A percentile compares a stretch with the other conserved stretches of the same genome.
These are phyloP conservation scores for Entomortierella beljakovae DNA, from an alignment of 192 early-diverging fungal species.

Conservation along the genomic window DNA sequence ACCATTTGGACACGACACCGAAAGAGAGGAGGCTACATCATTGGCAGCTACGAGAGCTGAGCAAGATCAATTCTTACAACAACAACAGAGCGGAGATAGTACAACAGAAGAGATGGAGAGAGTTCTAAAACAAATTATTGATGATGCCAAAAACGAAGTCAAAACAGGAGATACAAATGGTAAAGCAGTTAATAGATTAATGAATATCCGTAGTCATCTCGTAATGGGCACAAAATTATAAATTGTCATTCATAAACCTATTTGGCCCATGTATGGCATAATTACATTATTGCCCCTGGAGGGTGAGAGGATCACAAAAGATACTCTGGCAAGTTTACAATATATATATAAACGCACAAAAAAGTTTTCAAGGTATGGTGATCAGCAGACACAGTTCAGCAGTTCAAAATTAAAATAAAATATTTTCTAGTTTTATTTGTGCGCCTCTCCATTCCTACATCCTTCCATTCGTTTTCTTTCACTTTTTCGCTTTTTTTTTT, in stretches of 20 bases:
- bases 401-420: background rate
- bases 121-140: constrained; percentile 38
- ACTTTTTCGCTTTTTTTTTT: background rate
- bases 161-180: constrained; percentile 39
- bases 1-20: constrained; percentile 25
- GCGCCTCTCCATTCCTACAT: background rate
- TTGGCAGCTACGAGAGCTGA: constrained; percentile 24
- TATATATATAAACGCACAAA: too few species aligned
- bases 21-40: constrained; percentile 20
- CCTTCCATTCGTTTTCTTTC: background rate
- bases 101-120: constrained; percentile 44
- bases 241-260: too few species aligned
- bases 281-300: too few species aligned
- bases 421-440: background rate
- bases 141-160: constrained; percentile 38
- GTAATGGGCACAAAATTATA: constrained; percentile 49
- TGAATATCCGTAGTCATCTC: constrained; percentile 46
- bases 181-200: constrained; percentile 29
- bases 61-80: constrained; percentile 36
- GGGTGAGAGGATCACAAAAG: too few species aligned
- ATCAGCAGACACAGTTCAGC: too few species aligned
- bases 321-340: too few species aligned
- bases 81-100: constrained; percentile 2
- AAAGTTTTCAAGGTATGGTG: too few species aligned
- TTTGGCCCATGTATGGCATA: too few species aligned